Conservation (phyloP, 768 basidiomycete species). For the Mycena galericulata region DNA sequence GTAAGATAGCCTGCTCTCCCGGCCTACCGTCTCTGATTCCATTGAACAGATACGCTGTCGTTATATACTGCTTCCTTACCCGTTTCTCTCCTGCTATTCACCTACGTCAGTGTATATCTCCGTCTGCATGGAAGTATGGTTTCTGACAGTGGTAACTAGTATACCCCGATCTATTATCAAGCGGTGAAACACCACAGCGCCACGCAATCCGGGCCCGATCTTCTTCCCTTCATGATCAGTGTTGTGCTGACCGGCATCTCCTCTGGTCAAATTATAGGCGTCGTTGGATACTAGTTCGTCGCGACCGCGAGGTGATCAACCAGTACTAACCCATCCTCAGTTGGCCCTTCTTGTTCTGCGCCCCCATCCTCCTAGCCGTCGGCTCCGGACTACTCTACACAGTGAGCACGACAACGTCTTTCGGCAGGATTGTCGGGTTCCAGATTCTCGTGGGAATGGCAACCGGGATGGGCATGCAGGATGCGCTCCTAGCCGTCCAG, state of each 20-base stretch:
- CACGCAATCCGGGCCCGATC: slow-evolving; percentile 11
- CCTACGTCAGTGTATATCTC: no score
- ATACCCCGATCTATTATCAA: slow-evolving; percentile 17
- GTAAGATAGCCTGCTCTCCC: neutral
- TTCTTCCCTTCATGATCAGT: slow-evolving; percentile 17
- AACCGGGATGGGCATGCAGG: no score
- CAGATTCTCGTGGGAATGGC: no score
- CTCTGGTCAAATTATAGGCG: slow-evolving; percentile 15
- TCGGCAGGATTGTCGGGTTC: neutral
- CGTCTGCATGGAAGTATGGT: no score
- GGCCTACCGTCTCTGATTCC: neutral
- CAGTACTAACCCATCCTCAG: neutral
- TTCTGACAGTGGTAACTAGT: no score
- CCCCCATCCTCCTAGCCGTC: neutral
- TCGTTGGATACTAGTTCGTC: neutral
- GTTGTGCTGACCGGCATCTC: slow-evolving; percentile 1
- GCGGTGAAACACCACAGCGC: slow-evolving; percentile 14
- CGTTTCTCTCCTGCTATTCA: slow-evolving; percentile 17
- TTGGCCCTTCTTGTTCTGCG: neutral
- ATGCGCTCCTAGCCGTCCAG: no score
- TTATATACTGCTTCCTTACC: slow-evolving; percentile 12
- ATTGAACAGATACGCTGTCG: slow-evolving; percentile 2
- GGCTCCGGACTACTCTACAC: slow-evolving; percentile 3
- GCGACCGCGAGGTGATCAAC: neutral
- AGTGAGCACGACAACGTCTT: neutral